phyloP scores from a whole-genome alignment of 2,329 filamentous ascomycete species.

The Aspergillus neoniger region DNA sequence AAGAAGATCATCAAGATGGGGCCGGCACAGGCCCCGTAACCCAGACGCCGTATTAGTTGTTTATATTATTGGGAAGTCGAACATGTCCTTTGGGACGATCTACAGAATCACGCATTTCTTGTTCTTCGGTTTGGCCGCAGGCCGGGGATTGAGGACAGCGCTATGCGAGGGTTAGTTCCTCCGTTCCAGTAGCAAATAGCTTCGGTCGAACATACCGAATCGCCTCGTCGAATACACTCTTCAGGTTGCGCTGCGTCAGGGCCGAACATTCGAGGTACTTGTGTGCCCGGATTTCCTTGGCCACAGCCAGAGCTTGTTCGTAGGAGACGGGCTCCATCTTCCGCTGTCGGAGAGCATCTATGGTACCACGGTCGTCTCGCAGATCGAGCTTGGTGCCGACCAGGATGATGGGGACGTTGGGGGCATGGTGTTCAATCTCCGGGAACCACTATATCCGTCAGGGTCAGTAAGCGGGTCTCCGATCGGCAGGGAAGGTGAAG shows the following conservation, averaged over 20 bases:
- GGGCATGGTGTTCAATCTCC: conserved; percentile 95
- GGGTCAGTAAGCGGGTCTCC: conserved; percentile 10
- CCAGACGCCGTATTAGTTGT: conserved; percentile 43
- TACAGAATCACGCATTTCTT: conserved; percentile 51
- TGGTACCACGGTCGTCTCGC: conserved; percentile 80
- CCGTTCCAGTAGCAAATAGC: neutral
- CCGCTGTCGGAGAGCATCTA: conserved; percentile 81
- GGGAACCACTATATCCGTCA: conserved; percentile 75
- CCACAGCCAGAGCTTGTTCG: conserved; percentile 83
- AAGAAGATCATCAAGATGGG: conserved; percentile 25
- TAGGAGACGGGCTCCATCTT: conserved; percentile 97
- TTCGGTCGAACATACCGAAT: conserved; percentile 70
- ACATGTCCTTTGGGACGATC: conserved; percentile 25
- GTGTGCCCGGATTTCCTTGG: conserved; percentile 92
- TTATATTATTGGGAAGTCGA: conserved; percentile 37
- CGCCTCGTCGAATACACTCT: conserved; percentile 98
- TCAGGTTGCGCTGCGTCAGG: conserved; percentile 91
- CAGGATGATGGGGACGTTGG: conserved; percentile 91
- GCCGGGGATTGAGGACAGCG: conserved; percentile 52
- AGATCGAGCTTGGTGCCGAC: conserved; percentile 97
- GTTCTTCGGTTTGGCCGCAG: conserved; percentile 47
- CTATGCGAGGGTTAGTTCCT: conserved; percentile 26
- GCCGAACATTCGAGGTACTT: conserved; percentile 99
- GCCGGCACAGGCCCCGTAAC: conserved; percentile 27
- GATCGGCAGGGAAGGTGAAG: neutral